Base-by-base conservation (phyloP, 108 stramenopile species). In the Conticribra weissflogii region DNA sequence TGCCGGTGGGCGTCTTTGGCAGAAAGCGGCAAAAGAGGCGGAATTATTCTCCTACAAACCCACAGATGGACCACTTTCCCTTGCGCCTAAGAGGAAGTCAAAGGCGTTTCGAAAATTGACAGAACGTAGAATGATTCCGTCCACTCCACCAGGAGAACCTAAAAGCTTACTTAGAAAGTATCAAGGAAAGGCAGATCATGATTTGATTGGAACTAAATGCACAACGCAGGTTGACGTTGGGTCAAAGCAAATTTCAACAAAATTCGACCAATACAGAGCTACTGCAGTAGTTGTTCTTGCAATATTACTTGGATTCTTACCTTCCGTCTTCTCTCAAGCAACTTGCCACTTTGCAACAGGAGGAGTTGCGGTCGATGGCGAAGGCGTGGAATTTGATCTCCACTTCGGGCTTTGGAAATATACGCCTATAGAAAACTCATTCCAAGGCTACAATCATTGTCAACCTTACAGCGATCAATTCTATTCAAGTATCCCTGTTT, bases 261-360 rank as follows among this genome's bases (percentile, higher is more conserved):
- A n/a, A n/a, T n/a, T n/a, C n/a, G n/a, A n/a, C n/a, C n/a, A n/a
- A n/a, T n/a, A n/a, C n/a, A n/a, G n/a, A n/a, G n/a, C n/a, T n/a
- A n/a, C n/a, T n/a, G n/a, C n/a, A 9, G 12, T 44, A 61, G 59
- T 36, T 41, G 36, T 25, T 41, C 5, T 61, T 21, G 59, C 44
- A 61, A 32, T 61, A 21, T 24, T 61, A 7, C 44, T 24, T 1
- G 59, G 59, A 3, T 61, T 61, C 30, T 32, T 61, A 25, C 41
- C 59, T 41, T 61, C 59, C 30, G 16, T 61, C 3, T 61, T 44
- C 24, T 36, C 18, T 22, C 59, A 61, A 45, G 4, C 19, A 44
- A 44, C 59, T 1, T 61, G 59, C 22, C 59, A 61, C 36, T 61
- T 61, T 23, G 18, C 46, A 16, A 61, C 59, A 3, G 59, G 59